phyloP scores from a whole-genome alignment of 75 land plant species.

The Chamaecyparis obtusa region DNA sequence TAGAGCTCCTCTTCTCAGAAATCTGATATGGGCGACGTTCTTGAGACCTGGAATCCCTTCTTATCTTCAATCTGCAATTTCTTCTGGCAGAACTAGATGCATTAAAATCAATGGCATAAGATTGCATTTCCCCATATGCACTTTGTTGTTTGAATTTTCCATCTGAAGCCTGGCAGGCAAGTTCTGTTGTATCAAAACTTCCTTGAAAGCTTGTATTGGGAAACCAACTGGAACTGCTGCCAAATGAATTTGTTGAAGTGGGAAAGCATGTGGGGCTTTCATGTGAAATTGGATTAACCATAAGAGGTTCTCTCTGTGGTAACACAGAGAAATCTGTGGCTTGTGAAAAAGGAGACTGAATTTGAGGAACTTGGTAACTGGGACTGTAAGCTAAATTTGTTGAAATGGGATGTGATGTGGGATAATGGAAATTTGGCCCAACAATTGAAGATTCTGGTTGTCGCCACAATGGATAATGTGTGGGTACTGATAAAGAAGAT shows the following conservation, averaged over 20 bases:
- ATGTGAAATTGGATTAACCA: too few species aligned
- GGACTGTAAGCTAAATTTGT: too few species aligned
- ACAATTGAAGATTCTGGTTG: too few species aligned
- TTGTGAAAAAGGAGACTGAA: not conserved
- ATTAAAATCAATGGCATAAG: not conserved
- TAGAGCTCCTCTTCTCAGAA: too few species aligned
- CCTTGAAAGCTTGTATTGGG: not conserved
- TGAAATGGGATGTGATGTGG: not conserved
- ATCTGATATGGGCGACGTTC: not conserved
- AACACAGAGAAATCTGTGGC: not conserved
- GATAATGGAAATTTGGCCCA: not conserved
- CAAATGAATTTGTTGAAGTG: not conserved
- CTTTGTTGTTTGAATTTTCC: not conserved
- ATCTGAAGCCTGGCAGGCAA: not conserved
- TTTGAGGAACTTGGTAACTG: too few species aligned
- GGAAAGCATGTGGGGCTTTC: not conserved
- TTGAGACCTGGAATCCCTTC: not conserved
- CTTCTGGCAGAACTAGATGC: not conserved
- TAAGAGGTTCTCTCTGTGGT: not conserved
- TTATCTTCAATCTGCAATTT: too few species aligned
- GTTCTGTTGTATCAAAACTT: not conserved
- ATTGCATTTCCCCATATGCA: not conserved
- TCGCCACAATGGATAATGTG: too few species aligned
- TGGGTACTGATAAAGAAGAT: too few species aligned
- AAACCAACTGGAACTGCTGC: not conserved